Percentiles rank a stretch among this genome's conserved stretches.
phyloP scores from a whole-genome alignment of 2,329 filamentous ascomycete genomes.

The Fusarium sp. region DNA sequence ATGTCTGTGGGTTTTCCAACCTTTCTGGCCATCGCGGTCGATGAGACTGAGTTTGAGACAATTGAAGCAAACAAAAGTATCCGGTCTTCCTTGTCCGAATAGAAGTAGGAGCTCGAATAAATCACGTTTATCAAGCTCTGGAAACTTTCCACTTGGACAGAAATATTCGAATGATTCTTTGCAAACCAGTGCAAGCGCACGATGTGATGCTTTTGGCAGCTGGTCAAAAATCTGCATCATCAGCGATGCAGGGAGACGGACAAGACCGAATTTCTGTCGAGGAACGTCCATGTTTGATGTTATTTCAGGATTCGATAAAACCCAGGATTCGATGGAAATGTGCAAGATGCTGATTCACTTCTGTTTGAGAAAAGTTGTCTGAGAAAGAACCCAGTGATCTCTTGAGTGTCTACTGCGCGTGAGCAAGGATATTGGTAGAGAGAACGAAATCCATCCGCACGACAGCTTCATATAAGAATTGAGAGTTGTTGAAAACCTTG shows the following conservation, averaged over 20 bases:
- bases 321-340: background rate
- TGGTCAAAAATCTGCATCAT: background rate
- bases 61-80: background rate
- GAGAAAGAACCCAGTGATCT: background rate
- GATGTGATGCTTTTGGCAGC: background rate
- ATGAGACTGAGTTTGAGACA: background rate
- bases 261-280: background rate
- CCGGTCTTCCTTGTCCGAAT: background rate
- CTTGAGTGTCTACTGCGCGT: background rate
- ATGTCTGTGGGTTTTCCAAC: background rate
- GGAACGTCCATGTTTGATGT: background rate
- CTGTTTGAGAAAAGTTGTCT: background rate
- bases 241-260: background rate
- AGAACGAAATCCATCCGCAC: background rate
- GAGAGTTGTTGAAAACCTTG: background rate
- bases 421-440: background rate
- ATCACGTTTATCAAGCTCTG: background rate
- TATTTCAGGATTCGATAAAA: background rate
- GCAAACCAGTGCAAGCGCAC: background rate
- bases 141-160: background rate
- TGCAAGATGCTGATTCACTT: background rate
- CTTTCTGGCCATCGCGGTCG: background rate
- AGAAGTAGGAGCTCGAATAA: background rate
- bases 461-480: background rate
- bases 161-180: background rate